These are phyloP conservation scores for Pseudozyma sp. DNA, from an alignment of 1,284 basidiomycete genomes.

Conservation along the genomic window DNA sequence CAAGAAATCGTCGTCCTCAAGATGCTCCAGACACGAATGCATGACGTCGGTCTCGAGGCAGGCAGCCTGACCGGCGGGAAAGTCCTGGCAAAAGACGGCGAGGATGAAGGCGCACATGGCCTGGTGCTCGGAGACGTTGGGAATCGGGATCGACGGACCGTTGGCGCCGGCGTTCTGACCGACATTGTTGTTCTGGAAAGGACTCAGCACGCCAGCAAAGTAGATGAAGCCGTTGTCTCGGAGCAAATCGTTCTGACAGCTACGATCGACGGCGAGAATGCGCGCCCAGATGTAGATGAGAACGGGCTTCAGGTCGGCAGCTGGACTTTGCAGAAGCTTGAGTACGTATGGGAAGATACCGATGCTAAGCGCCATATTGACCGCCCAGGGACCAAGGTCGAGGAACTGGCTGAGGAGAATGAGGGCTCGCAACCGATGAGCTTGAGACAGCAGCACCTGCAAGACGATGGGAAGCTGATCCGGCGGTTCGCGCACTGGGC, in stretches of 20 bases:
- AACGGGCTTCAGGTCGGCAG: constrained; percentile 94
- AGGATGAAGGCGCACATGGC: constrained; percentile 99
- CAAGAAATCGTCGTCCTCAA: constrained; percentile 88
- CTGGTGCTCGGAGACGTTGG: constrained; percentile 94
- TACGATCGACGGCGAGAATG: constrained; percentile 92
- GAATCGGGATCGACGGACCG: constrained; percentile 73
- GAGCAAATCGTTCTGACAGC: constrained; percentile 89
- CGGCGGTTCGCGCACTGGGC: constrained; percentile 77
- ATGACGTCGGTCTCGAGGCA: constrained; percentile 88
- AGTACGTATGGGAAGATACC: constrained; percentile 99
- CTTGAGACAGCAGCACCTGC: constrained; percentile 94
- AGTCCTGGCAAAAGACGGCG: constrained; percentile 89
- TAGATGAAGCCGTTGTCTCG: constrained; percentile 73
- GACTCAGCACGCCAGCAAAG: constrained; percentile 65
- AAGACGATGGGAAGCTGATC: constrained; percentile 97
- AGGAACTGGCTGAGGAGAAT: constrained; percentile 98
- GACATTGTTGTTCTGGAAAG: constrained; percentile 46
- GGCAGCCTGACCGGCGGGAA: constrained; percentile 84
- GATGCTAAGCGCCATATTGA: constrained; percentile 95
- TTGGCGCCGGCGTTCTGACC: constrained; percentile 31
- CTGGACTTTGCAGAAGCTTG: constrained; percentile 92
- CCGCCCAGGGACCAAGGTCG: constrained; percentile 97
- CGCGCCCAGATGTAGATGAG: constrained; percentile 99
- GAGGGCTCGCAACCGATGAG: constrained; percentile 92
- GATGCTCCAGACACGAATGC: constrained; percentile 84